A percentile compares a stretch with the other conserved stretches of the same genome.
These are phyloP conservation scores for Mycosphaerella arachidis DNA, from an alignment of 2,329 filamentous ascomycete species.

Conservation along the genomic window DNA sequence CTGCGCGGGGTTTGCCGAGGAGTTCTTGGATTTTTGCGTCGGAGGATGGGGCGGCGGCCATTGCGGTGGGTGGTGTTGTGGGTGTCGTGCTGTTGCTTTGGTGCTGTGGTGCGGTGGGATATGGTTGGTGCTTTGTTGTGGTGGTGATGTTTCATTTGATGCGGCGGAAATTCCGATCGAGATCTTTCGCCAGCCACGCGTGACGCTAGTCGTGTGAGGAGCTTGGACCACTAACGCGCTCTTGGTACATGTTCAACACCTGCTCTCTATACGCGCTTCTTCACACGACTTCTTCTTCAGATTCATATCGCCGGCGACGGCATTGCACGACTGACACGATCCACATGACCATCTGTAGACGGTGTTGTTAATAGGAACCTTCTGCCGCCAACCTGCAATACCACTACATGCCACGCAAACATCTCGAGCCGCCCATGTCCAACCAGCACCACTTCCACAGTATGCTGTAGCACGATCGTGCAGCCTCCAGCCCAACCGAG, in stretches of 20 bases:
- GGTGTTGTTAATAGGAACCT: neutral
- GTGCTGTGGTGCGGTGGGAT: neutral
- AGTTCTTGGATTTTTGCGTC: constrained; percentile 60
- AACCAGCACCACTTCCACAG: constrained; percentile 12
- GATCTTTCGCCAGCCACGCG: neutral
- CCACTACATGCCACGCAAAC: constrained; percentile 2
- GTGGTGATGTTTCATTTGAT: neutral
- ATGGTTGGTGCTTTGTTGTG: constrained; percentile 1
- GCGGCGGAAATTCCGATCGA: neutral
- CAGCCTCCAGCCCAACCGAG: constrained; percentile 23
- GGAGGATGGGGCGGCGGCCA: constrained; percentile 11
- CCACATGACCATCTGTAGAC: neutral
- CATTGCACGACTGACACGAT: neutral
- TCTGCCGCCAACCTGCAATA: neutral
- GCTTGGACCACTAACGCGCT: neutral
- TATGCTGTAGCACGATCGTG: constrained; percentile 28
- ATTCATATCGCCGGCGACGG: neutral
- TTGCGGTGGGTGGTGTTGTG: constrained; percentile 16
- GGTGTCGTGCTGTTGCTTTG: neutral
- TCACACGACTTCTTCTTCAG: neutral
- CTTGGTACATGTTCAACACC: neutral
- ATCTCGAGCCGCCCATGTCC: neutral
- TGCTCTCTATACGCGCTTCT: neutral
- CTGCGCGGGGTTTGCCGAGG: constrained; percentile 78
- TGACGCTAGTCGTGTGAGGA: neutral